Evolutionary conservation across 2,329 filamentous ascomycete genomes (phyloP), one percentile per base, ranked within the genome.

Genomic region (Trichoderma breve): DNA sequence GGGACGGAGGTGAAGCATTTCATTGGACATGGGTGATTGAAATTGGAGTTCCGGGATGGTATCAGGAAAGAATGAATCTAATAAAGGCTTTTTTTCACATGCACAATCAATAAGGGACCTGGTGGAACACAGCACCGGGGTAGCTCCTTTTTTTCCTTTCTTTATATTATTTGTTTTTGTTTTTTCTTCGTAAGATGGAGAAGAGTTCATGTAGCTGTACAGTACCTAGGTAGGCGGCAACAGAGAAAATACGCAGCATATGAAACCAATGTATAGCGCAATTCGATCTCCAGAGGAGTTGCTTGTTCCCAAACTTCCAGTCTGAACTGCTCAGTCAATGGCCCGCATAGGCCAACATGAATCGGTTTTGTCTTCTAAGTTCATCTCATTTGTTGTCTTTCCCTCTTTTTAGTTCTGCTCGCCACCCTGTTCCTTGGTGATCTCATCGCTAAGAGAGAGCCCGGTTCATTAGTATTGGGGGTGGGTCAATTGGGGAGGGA

Each of bases 341-440:
- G 30, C 21, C 57, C 30, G 36, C 64, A 18, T 57, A 11, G 14
- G 26, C n/a, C 63, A 55, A 34, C n/a, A 36, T 36, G 57, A 43
- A 53, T 61, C 18, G 55, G 80, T 73, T 21, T n/a, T 30, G 57
- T 34, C 28, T 51, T 39, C 18, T 55, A 28, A n/a, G 18, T 30
- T 30, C 24, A 28, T 60, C 39, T 30, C n/a, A 30, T 68, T 15
- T 47, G 9, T n/a, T 18, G 32, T 30, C 18, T n/a, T 18, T 61
- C 26, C 14, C 39, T 28, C 21, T 15, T n/a, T 43, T 82, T 87
- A 89, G 82, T 89, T 89, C 75, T 87, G 81, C 84, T 93, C 90
- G 80, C 91, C 90, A 75, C 89, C 89, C 83, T 92, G 88, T 64
- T 89, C 85, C 83, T 88, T 91, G 82, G 92, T 93, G 78, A 96